Base-by-base conservation (phyloP, 1,284 basidiomycete genomes). In the Puccinia horiana region DNA sequence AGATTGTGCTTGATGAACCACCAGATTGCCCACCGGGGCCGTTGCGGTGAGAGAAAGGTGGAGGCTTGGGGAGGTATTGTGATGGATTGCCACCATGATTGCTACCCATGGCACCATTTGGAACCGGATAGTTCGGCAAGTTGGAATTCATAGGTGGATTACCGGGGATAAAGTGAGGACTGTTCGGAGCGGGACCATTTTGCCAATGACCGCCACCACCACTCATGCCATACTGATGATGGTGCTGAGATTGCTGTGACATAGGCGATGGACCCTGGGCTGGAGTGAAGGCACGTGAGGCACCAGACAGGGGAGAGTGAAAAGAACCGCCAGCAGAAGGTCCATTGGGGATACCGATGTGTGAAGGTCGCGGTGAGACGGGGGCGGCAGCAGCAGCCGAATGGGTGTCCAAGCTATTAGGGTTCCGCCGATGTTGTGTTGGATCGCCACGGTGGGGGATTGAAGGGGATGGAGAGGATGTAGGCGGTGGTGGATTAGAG, bases 221-320 rank as follows among this genome's bases (percentile, higher is more conserved):
- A 20, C 63, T 35, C n/a, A 49, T 44, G 1, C 32, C 56, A 75
- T 81, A 75, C 56, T 74, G 72, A 54, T 74, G 79, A 37, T 65
- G 69, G 29, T 54, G 69, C 23, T 81, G 79, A 0, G 78, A 61
- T 37, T 56, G 79, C 40, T 74, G 79, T 5, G 79, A 61, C 54
- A 74, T 73, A 23, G 72, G 56, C 11, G 79, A 54, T 0, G 67
- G 79, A 32, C 79, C 79, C 42, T 81, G 79, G 37, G 69, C 70
- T 14, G 79, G 79, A 16, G 79, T 81, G 72, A 81, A 81, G 14
- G 79, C 72, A 18, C 79, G 69, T 58, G 79, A 81, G n/a, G 79
- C 79, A 29, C 79, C 79, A 11, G 79, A 81, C 14, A 81, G 58
- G 29, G 78, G 78, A 61, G 79, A 81, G 56, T 74, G 69, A 44